phyloP scores from a whole-genome alignment of 768 basidiomycete species.

The Dentipellis sp. region DNA sequence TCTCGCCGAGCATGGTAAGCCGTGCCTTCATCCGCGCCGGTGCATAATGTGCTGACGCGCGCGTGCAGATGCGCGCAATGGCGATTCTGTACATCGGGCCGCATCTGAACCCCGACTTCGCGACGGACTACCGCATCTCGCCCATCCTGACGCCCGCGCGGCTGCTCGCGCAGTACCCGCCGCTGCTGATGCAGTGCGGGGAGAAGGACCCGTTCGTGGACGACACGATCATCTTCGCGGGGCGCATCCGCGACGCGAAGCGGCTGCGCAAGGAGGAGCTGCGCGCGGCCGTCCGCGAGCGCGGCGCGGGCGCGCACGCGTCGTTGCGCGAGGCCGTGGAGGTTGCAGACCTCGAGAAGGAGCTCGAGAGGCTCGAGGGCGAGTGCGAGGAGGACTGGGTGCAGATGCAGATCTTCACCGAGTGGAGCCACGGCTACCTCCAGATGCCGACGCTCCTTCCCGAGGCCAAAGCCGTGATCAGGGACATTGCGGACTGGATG shows the following conservation, averaged over 20 bases:
- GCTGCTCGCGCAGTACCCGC: slow-evolving; percentile 89
- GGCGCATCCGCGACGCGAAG: slow-evolving; percentile 92
- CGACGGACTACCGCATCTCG: slow-evolving; percentile 91
- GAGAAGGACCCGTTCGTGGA: slow-evolving; percentile 94
- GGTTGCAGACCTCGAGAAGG: slow-evolving; percentile 25
- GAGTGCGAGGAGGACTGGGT: slow-evolving; percentile 95
- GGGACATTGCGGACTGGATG: slow-evolving; percentile 89
- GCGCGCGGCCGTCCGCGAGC: slow-evolving; percentile 46
- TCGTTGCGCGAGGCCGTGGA: slow-evolving; percentile 29
- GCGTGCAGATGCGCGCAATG: slow-evolving; percentile 92
- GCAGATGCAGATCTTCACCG: slow-evolving; percentile 84
- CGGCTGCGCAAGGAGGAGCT: slow-evolving; percentile 70
- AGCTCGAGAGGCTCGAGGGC: slow-evolving; percentile 47
- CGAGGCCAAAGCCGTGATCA: slow-evolving; percentile 71
- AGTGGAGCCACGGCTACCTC: slow-evolving; percentile 96
- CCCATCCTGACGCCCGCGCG: slow-evolving; percentile 82
- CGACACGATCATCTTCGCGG: slow-evolving; percentile 95
- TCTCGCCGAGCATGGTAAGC: slow-evolving; percentile 93
- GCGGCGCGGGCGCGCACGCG: slow-evolving; percentile 48
- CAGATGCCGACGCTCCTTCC: slow-evolving; percentile 88
- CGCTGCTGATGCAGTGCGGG: slow-evolving; percentile 88
- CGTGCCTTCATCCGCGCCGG: slow-evolving; percentile 1
- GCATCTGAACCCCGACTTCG: slow-evolving; percentile 87
- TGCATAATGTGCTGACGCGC: not conserved
- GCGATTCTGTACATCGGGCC: slow-evolving; percentile 96